Conservation (phyloP, 495 filamentous ascomycete species). For the Aspergillus homomorphus region DNA sequence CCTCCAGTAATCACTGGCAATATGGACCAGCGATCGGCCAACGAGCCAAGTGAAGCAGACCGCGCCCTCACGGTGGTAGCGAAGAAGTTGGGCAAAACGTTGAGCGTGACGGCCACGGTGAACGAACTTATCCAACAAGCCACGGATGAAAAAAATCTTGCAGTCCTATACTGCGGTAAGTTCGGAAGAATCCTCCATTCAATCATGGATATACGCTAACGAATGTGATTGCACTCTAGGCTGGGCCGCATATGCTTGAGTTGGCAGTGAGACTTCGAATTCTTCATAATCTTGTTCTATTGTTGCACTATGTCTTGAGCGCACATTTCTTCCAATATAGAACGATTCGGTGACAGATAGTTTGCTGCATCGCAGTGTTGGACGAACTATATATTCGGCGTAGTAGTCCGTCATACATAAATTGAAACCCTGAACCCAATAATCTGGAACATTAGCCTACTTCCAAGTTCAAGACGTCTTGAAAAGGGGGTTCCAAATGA, state of each 20-base stretch:
- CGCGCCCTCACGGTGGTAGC: constrained; percentile 86
- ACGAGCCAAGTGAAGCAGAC: constrained; percentile 88
- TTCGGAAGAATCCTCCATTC: constrained; percentile 10
- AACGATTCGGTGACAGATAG: too few relatives aligned
- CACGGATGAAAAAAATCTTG: constrained; percentile 87
- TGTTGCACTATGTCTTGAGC: too few relatives aligned
- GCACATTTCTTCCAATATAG: too few relatives aligned
- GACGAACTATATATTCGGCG: too few relatives aligned
- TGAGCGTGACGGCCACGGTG: constrained; percentile 92
- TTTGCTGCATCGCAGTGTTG: too few relatives aligned
- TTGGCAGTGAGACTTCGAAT: background rate
- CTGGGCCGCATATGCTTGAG: constrained; percentile 28
- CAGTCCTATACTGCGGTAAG: constrained; percentile 85
- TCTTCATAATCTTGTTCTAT: too few relatives aligned
- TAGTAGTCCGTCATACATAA: too few relatives aligned
- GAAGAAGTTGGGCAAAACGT: constrained; percentile 88
- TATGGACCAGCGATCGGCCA: constrained; percentile 46
- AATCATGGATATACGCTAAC: background rate
- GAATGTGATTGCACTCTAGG: constrained; percentile 8
- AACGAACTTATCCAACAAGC: constrained; percentile 97
- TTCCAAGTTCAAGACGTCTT: too few relatives aligned
- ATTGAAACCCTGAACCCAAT: too few relatives aligned
- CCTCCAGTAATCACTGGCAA: constrained; percentile 35
- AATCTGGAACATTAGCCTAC: too few relatives aligned
- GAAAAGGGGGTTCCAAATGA: too few relatives aligned